Percentiles rank a stretch among this genome's conserved stretches.
Conservation (phyloP, 2,329 filamentous ascomycete species). For the Sporothrix brasiliensis region DNA sequence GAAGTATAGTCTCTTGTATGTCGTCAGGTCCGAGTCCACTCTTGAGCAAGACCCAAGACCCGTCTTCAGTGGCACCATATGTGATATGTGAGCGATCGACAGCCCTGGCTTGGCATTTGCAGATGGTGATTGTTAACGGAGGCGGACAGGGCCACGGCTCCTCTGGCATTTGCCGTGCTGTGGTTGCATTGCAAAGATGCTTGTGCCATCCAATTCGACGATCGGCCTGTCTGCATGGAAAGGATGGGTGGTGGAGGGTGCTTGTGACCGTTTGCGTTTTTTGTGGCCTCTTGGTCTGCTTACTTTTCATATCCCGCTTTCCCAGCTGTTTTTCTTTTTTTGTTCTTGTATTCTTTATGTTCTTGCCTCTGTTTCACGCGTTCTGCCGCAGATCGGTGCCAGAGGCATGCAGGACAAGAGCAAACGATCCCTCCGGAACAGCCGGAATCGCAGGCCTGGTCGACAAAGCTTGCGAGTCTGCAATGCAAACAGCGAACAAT, state of each 20-base stretch:
- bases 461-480: not conserved
- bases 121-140: not conserved
- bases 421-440: not conserved
- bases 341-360: not conserved
- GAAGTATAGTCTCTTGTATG: not conserved
- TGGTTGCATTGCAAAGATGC: not conserved
- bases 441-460: conserved; percentile 12
- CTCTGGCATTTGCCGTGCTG: conserved; percentile 25
- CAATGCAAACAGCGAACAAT: not conserved
- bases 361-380: not conserved
- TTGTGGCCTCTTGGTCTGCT: not conserved
- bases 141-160: not conserved
- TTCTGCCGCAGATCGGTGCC: not conserved
- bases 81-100: conserved; percentile 11
- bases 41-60: not conserved
- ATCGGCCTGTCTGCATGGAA: not conserved
- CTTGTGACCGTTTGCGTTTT: conserved; percentile 19
- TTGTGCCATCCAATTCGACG: not conserved
- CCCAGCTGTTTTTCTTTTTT: too few species aligned
- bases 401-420: not conserved
- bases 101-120: not conserved
- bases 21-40: not conserved
- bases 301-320: not conserved
- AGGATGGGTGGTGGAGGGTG: not conserved
- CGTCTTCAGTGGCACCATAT: not conserved